phyloP scores from a whole-genome alignment of 441 rosid genomes.

The Syzygium syzygioides region DNA sequence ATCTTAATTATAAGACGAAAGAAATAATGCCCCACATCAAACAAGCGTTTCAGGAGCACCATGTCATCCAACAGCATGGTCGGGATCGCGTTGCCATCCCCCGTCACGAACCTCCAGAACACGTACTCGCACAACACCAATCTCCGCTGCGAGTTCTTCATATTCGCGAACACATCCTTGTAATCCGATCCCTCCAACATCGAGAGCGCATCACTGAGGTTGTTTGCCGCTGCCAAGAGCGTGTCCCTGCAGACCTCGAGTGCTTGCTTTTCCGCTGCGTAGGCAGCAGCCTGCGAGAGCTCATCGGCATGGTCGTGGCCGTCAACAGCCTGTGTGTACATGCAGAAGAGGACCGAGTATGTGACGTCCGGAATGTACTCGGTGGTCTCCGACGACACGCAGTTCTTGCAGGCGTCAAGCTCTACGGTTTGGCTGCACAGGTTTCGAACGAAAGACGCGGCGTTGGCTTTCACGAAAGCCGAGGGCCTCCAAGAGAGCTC shows the following conservation, averaged over 20 bases:
- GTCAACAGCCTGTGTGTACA: neutral
- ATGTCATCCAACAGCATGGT: neutral
- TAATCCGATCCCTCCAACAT: neutral
- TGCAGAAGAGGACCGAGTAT: neutral
- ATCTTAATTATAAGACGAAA: neutral
- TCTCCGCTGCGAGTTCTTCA: neutral
- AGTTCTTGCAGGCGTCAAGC: neutral
- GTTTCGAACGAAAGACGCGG: neutral
- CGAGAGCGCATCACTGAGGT: neutral
- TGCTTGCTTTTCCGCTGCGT: neutral
- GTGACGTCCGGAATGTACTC: neutral
- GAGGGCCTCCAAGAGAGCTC: neutral
- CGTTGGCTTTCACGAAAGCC: neutral
- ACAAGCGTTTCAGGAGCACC: neutral
- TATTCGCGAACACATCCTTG: neutral
- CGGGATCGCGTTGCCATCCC: neutral
- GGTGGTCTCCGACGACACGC: neutral
- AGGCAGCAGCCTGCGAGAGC: neutral
- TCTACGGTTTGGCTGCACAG: constrained; percentile 1
- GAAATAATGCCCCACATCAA: neutral
- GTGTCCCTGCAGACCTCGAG: neutral
- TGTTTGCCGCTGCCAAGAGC: neutral
- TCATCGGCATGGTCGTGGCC: neutral
- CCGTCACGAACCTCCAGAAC: neutral
- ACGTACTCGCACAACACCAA: neutral